phyloP scores from a whole-genome alignment of 768 basidiomycete species.

The Lactarius evosmus region DNA sequence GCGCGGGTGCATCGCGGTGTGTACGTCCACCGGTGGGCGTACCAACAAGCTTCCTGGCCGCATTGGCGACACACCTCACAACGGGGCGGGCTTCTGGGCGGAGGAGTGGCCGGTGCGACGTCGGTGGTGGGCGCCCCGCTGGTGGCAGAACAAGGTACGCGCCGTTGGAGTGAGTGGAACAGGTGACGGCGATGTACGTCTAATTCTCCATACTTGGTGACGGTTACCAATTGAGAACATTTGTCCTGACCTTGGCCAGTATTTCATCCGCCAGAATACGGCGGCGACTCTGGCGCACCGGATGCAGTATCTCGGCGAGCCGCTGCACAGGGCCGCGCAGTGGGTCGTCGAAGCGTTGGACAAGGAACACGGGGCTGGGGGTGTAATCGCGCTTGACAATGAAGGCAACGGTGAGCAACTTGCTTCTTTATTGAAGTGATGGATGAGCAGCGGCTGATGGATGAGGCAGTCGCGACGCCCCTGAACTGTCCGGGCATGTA shows the following conservation, averaged over 20 bases:
- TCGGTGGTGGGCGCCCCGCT: slow-evolving; percentile 43
- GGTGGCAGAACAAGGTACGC: slow-evolving; percentile 34
- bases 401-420: slow-evolving; percentile 57
- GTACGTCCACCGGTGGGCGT: slow-evolving; percentile 78
- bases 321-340: slow-evolving; percentile 53
- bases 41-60: slow-evolving; percentile 84
- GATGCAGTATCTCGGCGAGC: slow-evolving; percentile 56
- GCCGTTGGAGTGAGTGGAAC: slow-evolving; percentile 81
- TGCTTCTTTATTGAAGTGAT: not conserved
- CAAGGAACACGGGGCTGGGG: slow-evolving; percentile 61
- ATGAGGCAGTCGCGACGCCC: slow-evolving; percentile 57
- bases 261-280: slow-evolving; percentile 70
- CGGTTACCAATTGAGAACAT: not conserved
- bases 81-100: slow-evolving; percentile 82
- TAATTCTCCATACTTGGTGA: not conserved
- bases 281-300: slow-evolving; percentile 65
- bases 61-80: slow-evolving; percentile 77
- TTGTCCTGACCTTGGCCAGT: slow-evolving; percentile 40
- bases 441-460: not conserved
- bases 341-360: slow-evolving; percentile 57
- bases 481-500: slow-evolving; percentile 83
- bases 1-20: slow-evolving; percentile 64
- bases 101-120: slow-evolving; percentile 60
- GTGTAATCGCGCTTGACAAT: slow-evolving; percentile 69
- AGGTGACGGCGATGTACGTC: slow-evolving; percentile 76